These are phyloP conservation scores for Eragrostis curvula DNA, from an alignment of 176 grass and related monocot species.

Conservation along the genomic window DNA sequence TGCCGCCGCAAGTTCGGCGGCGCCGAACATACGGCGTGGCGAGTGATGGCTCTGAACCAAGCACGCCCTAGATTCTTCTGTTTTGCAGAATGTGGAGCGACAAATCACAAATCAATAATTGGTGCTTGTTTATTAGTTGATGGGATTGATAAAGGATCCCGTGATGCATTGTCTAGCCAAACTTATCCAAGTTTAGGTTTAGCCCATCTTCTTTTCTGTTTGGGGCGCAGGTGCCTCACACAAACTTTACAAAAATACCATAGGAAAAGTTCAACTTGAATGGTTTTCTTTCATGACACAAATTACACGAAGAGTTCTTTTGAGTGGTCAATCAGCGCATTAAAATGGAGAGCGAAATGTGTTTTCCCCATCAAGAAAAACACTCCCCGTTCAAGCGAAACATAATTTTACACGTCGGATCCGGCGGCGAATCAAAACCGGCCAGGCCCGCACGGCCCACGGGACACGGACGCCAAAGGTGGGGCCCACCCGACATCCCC, in stretches of 20 bases:
- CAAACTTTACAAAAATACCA: not conserved
- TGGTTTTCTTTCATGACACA: not conserved
- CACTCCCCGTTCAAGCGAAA: not conserved
- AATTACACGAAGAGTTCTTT: not conserved
- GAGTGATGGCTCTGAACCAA: no score
- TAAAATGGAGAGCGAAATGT: not conserved
- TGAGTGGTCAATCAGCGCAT: not conserved
- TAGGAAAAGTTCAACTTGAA: not conserved
- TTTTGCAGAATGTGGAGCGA: not conserved
- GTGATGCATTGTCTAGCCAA: not conserved
- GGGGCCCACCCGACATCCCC: constrained; percentile 39
- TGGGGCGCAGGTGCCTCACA: not conserved
- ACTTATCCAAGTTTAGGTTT: not conserved
- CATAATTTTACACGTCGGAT: constrained; percentile 33
- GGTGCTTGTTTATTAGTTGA: constrained; percentile 5
- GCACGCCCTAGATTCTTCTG: no score
- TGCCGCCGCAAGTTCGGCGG: no score
- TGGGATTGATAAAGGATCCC: not conserved
- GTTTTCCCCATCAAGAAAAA: not conserved
- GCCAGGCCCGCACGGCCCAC: constrained; percentile 21
- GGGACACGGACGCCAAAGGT: constrained; percentile 29
- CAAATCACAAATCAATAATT: not conserved
- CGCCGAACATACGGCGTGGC: no score
- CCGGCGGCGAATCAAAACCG: constrained; percentile 34
- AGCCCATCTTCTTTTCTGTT: not conserved